A percentile compares a stretch with the other conserved stretches of the same genome.
Evolutionary conservation across 306 rosid genomes (phyloP).

Genomic region (Luffa aegyptiaca): DNA sequence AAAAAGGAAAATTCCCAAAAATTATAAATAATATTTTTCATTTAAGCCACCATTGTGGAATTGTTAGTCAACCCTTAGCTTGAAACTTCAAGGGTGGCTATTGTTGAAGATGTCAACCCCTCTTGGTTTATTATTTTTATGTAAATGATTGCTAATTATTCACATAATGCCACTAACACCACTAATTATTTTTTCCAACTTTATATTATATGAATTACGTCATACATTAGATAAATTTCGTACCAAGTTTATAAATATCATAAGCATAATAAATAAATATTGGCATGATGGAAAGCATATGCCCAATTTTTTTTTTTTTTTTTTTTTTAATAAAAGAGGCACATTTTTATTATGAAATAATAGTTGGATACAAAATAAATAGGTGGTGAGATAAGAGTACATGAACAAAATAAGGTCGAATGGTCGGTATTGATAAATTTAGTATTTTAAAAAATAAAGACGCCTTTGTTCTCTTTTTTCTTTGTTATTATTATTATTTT

Average conservation of each 20-base stretch:
- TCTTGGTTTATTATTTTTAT: conserved; percentile 9
- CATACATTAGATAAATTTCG: background rate
- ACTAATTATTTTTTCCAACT: conserved; percentile 1
- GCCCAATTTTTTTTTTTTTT: background rate
- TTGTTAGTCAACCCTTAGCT: background rate
- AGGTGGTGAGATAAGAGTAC: too few species aligned
- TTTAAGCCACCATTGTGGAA: background rate
- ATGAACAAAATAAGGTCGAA: too few species aligned
- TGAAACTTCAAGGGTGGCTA: background rate
- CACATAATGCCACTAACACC: background rate
- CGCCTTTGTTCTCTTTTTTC: too few species aligned
- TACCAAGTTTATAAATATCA: background rate
- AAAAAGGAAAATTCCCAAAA: background rate
- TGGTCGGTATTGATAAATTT: too few species aligned
- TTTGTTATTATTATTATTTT: too few species aligned
- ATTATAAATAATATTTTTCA: background rate
- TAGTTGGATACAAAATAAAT: background rate
- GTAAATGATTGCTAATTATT: conserved; percentile 1
- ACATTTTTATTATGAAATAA: background rate
- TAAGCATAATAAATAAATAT: background rate
- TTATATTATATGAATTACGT: background rate
- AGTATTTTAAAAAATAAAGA: too few species aligned
- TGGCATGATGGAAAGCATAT: background rate
- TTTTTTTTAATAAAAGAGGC: background rate
- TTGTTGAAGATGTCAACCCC: background rate